These are phyloP conservation scores for Termitomyces sp. DNA, from an alignment of 768 basidiomycete genomes.

Conservation along the genomic window DNA sequence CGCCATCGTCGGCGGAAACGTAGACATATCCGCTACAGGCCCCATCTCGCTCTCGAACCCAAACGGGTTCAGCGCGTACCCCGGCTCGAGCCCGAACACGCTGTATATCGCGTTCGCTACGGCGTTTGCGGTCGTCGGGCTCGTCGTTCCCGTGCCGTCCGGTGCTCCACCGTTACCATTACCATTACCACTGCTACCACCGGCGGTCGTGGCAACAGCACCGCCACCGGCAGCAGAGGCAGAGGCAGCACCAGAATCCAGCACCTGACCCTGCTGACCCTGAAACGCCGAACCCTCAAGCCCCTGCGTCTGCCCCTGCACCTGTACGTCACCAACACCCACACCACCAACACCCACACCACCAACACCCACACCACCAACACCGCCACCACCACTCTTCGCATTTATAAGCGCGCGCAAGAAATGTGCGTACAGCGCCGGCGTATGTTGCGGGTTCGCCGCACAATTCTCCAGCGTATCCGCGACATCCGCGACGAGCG, in stretches of 20 bases:
- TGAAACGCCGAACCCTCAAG: background rate
- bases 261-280: background rate
- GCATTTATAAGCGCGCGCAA: constrained; percentile 72
- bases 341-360: no score
- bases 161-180: no score
- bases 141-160: background rate
- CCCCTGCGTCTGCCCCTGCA: no score
- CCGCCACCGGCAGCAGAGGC: no score
- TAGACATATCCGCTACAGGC: constrained; percentile 74
- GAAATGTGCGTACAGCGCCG: constrained; percentile 84
- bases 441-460: constrained; percentile 78
- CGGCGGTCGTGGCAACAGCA: background rate
- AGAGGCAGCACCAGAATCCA: no score
- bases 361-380: no score
- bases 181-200: background rate
- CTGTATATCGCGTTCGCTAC: background rate
- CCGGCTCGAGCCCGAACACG: constrained; percentile 19
- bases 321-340: no score
- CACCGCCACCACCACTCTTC: constrained; percentile 22
- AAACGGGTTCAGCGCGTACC: constrained; percentile 46
- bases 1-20: constrained; percentile 87
- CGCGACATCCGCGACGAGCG: constrained; percentile 76
- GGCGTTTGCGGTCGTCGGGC: background rate
- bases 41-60: constrained; percentile 83
- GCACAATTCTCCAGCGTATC: constrained; percentile 74